phyloP scores from a whole-genome alignment of 371 early-diverging fungal species.

The Apophysomyces variabilis region DNA sequence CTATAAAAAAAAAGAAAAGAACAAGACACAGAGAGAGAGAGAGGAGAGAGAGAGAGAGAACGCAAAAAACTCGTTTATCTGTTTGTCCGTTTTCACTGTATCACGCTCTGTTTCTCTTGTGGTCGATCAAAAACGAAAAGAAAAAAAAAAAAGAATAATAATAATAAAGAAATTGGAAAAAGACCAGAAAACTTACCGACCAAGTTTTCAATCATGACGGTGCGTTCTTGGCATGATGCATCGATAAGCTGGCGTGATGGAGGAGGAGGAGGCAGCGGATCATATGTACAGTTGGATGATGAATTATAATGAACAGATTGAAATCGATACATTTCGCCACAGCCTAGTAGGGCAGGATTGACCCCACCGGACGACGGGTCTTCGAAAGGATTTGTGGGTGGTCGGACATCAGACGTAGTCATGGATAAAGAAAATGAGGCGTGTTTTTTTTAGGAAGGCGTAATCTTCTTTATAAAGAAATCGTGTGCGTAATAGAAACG shows the following conservation, averaged over 20 bases:
- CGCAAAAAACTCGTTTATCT: too few species aligned
- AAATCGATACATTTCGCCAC: conserved; percentile 2
- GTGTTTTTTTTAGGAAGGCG: neutral
- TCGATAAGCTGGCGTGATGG: conserved; percentile 2
- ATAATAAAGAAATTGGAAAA: neutral
- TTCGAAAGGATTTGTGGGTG: neutral
- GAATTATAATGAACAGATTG: neutral
- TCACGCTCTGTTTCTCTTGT: too few species aligned
- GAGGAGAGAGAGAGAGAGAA: too few species aligned
- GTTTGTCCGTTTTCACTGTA: too few species aligned
- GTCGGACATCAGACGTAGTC: conserved; percentile 5
- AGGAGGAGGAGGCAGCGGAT: neutral
- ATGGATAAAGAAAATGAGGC: neutral
- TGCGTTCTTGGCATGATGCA: conserved; percentile 38
- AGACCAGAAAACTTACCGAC: conserved; percentile 32
- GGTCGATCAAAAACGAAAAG: too few species aligned
- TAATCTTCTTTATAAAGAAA: too few species aligned
- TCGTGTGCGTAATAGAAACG: neutral
- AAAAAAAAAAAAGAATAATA: neutral
- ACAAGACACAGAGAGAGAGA: too few species aligned
- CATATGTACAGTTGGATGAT: neutral
- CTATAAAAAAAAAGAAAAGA: neutral
- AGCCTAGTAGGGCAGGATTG: neutral
- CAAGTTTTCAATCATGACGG: conserved; percentile 41
- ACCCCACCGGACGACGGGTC: neutral